A percentile compares a stretch with the other conserved stretches of the same genome.
Conservation (phyloP, 164 flowering plant species). For the Taxillus chinensis region DNA sequence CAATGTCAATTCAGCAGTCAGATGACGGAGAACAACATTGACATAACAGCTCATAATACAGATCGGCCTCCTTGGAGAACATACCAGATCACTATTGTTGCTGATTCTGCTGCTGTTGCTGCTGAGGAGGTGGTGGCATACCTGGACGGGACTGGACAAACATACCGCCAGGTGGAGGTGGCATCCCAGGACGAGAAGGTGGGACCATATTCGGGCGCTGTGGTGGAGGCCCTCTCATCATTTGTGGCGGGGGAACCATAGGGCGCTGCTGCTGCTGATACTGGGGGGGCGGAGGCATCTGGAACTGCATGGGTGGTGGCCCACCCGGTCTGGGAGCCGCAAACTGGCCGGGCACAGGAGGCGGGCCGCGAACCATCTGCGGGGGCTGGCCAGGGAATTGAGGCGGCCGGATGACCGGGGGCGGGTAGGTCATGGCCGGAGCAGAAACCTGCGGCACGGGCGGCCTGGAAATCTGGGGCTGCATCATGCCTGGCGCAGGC, state of each 20-base stretch:
- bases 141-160: slow-evolving; percentile 42
- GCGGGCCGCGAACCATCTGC: slow-evolving; percentile 33
- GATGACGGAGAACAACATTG: too few species aligned
- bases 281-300: slow-evolving; percentile 17
- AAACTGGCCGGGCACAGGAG: slow-evolving; percentile 32
- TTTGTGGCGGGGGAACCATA: slow-evolving; percentile 26
- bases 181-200: slow-evolving; percentile 2
- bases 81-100: too few species aligned
- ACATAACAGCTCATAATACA: too few species aligned
- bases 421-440: slow-evolving; percentile 57
- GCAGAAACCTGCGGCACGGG: slow-evolving; percentile 47
- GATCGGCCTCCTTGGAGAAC: too few species aligned
- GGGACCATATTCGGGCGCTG: slow-evolving; percentile 44
- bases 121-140: slow-evolving; percentile 65
- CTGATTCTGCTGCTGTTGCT: too few species aligned
- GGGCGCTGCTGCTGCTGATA: slow-evolving; percentile 33
- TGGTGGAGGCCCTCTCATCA: slow-evolving; percentile 61
- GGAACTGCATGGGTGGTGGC: slow-evolving; percentile 15
- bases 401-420: slow-evolving; percentile 53
- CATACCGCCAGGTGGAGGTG: slow-evolving; percentile 19
- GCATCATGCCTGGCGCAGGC: slow-evolving; percentile 98
- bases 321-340: slow-evolving; percentile 22
- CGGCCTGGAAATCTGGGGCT: slow-evolving; percentile 83
- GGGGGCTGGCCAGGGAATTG: slow-evolving; percentile 36
- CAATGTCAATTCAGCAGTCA: too few species aligned